Base-by-base conservation (phyloP, 1,284 basidiomycete species). In the Ustilago vetiveriae region DNA sequence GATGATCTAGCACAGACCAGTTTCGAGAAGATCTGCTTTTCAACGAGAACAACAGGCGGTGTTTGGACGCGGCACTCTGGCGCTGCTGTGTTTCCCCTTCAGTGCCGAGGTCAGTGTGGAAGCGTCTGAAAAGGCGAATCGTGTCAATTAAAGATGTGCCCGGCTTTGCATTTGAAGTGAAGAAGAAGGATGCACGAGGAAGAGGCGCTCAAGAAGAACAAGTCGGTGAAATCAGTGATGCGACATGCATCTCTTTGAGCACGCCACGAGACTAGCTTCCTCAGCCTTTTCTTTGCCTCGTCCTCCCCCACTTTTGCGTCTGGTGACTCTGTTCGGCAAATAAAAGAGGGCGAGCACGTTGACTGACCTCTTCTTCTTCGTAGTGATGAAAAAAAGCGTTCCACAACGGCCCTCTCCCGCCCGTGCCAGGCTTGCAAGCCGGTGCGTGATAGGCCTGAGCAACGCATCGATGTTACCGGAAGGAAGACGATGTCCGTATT, bases 1-100 rank as follows among this genome's bases (percentile, higher is more conserved):
- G 26, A 22, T 17, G 19, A 7, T 29, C 21, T 22, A 63, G 62
- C 62, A 65, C 62, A 65, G 62, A 57, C 62, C 62, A 65, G 16
- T 58, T 58, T 47, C 47, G 24, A 57, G 62, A 65, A 65, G 62
- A 65, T 45, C 26, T 37, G 4, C 16, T 23, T 13, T 2, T 23
- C 14, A 7, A 26, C 19, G n/a, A 42, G 27, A 42, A 4, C 32
- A 36, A 45, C 33, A 36, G 32, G 21, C 11, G 16, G 6, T 21
- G 8, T 7, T 16, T 22, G 3, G 16, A 7, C 27, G 46, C 60
- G 50, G 45, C 45, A 49, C 30, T 24, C 54, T 64, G 48, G 62
- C 54, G 62, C 62, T 56, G 41, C 36, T 48, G 22, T 26, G n/a
- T 43, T 24, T 40, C 17, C 22, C 33, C 30, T 51, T 26, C 35